Percentiles rank a stretch among this genome's conserved stretches.
These are phyloP conservation scores for Talaromyces thailandensis DNA, from an alignment of 495 filamentous ascomycete species.

Conservation along the genomic window DNA sequence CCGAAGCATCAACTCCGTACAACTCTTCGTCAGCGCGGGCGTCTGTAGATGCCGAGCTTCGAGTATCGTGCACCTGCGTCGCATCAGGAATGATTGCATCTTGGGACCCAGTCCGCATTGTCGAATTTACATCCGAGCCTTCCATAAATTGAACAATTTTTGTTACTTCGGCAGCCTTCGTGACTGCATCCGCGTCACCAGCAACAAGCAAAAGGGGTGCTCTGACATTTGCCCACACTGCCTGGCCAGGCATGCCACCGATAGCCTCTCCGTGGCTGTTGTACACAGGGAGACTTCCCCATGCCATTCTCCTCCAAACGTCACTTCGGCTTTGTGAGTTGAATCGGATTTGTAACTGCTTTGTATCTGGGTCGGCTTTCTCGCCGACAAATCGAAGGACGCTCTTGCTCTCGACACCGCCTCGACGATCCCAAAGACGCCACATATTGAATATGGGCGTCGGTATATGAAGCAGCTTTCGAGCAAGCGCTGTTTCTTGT, in stretches of 20 bases:
- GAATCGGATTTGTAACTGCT: constrained; percentile 69
- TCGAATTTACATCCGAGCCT: constrained; percentile 11
- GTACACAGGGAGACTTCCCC: constrained; percentile 54
- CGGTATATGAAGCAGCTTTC: constrained; percentile 56
- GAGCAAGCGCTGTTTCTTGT: constrained; percentile 40
- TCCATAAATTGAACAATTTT: constrained; percentile 57
- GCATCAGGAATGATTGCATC: constrained; percentile 38
- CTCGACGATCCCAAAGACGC: constrained; percentile 71
- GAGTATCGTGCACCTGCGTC: constrained; percentile 23
- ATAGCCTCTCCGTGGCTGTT: constrained; percentile 30
- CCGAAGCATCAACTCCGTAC: constrained; percentile 13
- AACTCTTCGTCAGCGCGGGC: constrained; percentile 17
- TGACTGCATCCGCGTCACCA: constrained; percentile 68
- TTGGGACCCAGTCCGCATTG: constrained; percentile 24
- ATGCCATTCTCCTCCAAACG: constrained; percentile 79
- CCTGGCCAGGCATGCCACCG: constrained; percentile 60
- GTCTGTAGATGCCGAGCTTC: constrained; percentile 9
- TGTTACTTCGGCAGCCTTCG: constrained; percentile 58
- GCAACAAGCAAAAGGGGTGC: constrained; percentile 71
- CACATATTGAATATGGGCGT: constrained; percentile 65
- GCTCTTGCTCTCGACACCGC: constrained; percentile 67
- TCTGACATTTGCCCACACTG: constrained; percentile 64
- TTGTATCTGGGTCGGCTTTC: constrained; percentile 63
- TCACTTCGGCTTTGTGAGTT: constrained; percentile 75
- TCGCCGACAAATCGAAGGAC: constrained; percentile 72